These are phyloP conservation scores for Magnusiomyces fungicola DNA, from an alignment of 1,139 yeast species.

Conservation along the genomic window DNA sequence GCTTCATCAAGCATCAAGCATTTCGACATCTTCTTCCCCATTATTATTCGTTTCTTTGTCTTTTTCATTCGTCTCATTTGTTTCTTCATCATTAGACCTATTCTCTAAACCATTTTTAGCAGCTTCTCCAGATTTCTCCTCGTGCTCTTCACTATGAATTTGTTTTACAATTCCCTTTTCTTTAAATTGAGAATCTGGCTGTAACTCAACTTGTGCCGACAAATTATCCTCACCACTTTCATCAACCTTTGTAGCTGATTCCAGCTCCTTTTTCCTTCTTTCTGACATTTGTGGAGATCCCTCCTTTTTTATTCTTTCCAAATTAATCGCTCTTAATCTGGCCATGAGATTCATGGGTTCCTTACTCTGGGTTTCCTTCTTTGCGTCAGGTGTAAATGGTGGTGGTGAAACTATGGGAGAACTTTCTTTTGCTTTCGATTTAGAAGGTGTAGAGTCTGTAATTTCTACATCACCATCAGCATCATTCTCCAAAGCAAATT, in stretches of 20 bases:
- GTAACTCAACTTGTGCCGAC: too few relatives aligned
- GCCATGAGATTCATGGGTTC: neutral
- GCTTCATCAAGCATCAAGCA: neutral
- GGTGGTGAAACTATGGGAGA: neutral
- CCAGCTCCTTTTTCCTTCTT: neutral
- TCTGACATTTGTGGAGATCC: neutral
- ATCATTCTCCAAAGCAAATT: neutral
- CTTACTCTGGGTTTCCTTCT: neutral
- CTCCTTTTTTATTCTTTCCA: neutral
- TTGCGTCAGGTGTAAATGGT: neutral
- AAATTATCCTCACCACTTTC: too few relatives aligned
- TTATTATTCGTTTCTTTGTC: neutral
- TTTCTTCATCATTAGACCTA: neutral
- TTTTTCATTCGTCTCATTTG: neutral
- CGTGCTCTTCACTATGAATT: neutral
- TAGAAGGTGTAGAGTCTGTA: too few relatives aligned
- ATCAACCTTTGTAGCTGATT: too few relatives aligned
- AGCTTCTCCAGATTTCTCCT: neutral
- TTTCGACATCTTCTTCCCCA: neutral
- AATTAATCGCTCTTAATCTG: neutral
- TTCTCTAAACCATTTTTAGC: neutral
- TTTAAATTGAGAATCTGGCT: neutral
- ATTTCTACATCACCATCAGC: neutral
- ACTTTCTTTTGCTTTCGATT: neutral
- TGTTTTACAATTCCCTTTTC: neutral